A percentile compares a stretch with the other conserved stretches of the same genome.
Conservation (phyloP, 1,284 basidiomycete genomes). For the Stygiomarasmius scandens region DNA sequence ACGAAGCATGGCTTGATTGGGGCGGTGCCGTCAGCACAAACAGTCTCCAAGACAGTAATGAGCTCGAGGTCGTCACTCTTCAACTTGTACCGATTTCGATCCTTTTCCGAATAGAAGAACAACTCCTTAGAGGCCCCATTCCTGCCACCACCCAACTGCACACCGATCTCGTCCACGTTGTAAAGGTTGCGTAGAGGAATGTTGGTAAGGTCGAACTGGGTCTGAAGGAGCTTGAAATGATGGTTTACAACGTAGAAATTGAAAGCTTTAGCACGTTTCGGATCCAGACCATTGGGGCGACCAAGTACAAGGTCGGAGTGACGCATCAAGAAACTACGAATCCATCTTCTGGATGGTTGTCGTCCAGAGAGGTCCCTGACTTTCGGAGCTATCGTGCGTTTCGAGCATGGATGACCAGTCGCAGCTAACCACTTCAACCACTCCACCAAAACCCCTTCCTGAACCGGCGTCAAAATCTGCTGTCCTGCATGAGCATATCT, state of each 20-base stretch:
- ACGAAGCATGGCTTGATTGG: conserved; percentile 30
- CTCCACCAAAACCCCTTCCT: too few relatives aligned
- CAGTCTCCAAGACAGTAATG: conserved; percentile 35
- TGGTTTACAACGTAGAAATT: conserved; percentile 26
- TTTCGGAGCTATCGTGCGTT: too few relatives aligned
- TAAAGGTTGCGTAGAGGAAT: conserved; percentile 39
- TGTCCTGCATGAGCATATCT: too few relatives aligned
- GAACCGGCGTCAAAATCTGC: too few relatives aligned
- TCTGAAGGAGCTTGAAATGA: conserved; percentile 24
- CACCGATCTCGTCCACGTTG: conserved; percentile 44
- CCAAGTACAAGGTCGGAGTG: too few relatives aligned
- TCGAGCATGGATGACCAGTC: too few relatives aligned
- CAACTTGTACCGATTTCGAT: conserved; percentile 19
- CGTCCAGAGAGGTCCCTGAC: too few relatives aligned
- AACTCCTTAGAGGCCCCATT: conserved; percentile 23
- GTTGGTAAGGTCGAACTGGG: conserved; percentile 20
- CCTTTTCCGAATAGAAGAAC: conserved; percentile 16
- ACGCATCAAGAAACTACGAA: too few relatives aligned
- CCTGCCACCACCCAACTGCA: conserved; percentile 34
- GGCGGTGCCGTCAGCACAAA: conserved; percentile 29
- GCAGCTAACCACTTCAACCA: too few relatives aligned
- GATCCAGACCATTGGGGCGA: conserved; percentile 27
- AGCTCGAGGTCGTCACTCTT: conserved; percentile 34
- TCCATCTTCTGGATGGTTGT: too few relatives aligned
- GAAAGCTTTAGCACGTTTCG: conserved; percentile 32